Percentiles rank a stretch among this genome's conserved stretches.
Evolutionary conservation across 1,139 yeast species (phyloP).

Genomic region (Trichomonascaceae sp.): DNA sequence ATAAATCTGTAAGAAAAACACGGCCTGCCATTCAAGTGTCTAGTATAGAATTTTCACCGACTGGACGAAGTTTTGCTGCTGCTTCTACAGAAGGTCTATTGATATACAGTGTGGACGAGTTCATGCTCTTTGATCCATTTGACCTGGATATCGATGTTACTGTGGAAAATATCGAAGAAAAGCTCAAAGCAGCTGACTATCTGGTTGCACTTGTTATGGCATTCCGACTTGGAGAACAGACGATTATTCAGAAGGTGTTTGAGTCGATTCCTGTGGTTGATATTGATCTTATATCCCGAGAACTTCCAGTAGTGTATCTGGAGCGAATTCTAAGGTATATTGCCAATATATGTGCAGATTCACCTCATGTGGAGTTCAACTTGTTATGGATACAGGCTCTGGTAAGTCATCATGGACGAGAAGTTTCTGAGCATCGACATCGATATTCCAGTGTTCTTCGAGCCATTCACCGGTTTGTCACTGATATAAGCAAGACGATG

Average conservation of each 20-base stretch:
- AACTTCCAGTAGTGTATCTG: conserved; percentile 72
- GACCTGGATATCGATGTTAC: conserved; percentile 92
- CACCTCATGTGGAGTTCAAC: conserved; percentile 81
- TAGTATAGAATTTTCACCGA: conserved; percentile 77
- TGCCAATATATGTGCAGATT: conserved; percentile 63
- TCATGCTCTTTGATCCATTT: conserved; percentile 82
- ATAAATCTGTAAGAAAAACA: conserved; percentile 67
- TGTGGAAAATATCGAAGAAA: conserved; percentile 63
- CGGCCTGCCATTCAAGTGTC: conserved; percentile 80
- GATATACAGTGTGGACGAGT: conserved; percentile 72
- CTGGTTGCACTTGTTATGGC: conserved; percentile 86
- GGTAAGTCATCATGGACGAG: conserved; percentile 69
- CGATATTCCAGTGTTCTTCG: conserved; percentile 63
- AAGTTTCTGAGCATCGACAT: conserved; percentile 57
- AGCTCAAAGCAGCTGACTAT: conserved; percentile 62
- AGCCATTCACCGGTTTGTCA: conserved; percentile 68
- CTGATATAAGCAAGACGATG: conserved; percentile 69
- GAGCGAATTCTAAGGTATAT: conserved; percentile 62
- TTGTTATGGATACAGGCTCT: conserved; percentile 72
- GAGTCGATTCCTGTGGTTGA: conserved; percentile 75
- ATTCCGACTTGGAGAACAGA: conserved; percentile 79
- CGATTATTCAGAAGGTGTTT: conserved; percentile 65
- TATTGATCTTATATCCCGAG: conserved; percentile 56
- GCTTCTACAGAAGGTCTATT: conserved; percentile 93
- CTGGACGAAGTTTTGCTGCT: conserved; percentile 87